Base-by-base conservation (phyloP, 495 filamentous ascomycete genomes). In the Rhizodiscina lignyota region DNA sequence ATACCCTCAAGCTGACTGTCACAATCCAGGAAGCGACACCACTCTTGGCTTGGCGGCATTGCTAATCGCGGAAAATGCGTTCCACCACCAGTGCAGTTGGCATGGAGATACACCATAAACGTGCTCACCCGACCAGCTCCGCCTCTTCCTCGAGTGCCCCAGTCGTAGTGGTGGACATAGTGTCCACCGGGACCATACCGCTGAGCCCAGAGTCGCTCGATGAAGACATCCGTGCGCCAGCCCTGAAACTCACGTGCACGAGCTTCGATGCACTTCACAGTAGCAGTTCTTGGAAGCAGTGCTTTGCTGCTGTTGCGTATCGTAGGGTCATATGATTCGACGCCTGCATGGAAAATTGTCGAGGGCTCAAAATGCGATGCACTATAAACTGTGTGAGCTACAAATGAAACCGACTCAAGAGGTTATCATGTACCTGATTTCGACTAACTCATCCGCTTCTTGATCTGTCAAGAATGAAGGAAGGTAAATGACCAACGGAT, bases 241-340 rank as follows among this genome's bases (percentile, higher is more conserved):
- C 79, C 79, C 42, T 82, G 78, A 53, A 84, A 77, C n/a, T 60
- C 34, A 6, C 71, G 62, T 5, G 79, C 79, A 24, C 79, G 76
- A 19, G 64, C 55, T 44, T 79, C 74, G 39, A 83, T 69, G 56
- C 79, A 83, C 21, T 69, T 66, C 3, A 81, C 72, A 1, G 67
- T 58, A 26, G 58, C 47, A 51, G 77, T 68, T 50, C 69, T 68
- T 18, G 61, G 56, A 28, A 77, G 59, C 10, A 70, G 57, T 12
- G 72, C 68, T 38, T 69, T 68, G 45, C 72, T 64, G 18, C 70
- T 74, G 41, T 63, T 56, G 10, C 72, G 68, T 24, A 66, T 54
- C 0, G 50, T 41, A 6, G 61, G 54, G 42, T 73, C 62, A 28
- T 65, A 41, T 4, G 46, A 53, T 41, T 63, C 60, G 18, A 49